phyloP scores from a whole-genome alignment of 257 asterid genomes.

The Ilex asprella region DNA sequence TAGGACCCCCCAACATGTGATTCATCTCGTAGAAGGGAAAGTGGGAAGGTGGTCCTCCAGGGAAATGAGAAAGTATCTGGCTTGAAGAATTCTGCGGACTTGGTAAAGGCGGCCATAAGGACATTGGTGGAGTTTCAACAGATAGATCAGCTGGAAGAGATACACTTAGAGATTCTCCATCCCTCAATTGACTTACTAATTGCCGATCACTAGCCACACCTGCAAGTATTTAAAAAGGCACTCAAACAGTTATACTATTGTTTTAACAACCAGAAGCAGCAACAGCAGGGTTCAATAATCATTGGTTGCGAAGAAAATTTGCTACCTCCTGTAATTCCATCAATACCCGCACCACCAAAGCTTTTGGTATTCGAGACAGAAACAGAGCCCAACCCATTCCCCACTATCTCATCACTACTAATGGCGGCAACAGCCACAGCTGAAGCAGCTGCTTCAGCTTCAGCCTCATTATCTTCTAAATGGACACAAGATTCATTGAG shows the following conservation, averaged over 20 bases:
- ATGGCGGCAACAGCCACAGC: constrained; percentile 95
- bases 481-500: constrained; percentile 43
- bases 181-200: constrained; percentile 48
- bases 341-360: constrained; percentile 38
- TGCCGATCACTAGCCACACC: constrained; percentile 50
- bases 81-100: constrained; percentile 72
- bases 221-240: constrained; percentile 13
- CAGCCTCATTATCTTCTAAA: constrained; percentile 70
- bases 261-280: too few relatives aligned
- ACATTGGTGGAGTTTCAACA: constrained; percentile 81
- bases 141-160: constrained; percentile 99
- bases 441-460: constrained; percentile 96
- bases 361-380: constrained; percentile 35
- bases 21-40: constrained; percentile 92
- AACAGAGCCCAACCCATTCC: constrained; percentile 45
- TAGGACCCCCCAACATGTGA: constrained; percentile 79
- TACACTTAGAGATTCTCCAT: constrained; percentile 68
- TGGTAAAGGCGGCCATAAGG: constrained; percentile 83
- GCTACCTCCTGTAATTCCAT: constrained; percentile 41
- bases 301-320: not conserved
- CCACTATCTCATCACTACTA: constrained; percentile 61
- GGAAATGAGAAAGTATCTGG: constrained; percentile 80
- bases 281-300: too few relatives aligned
- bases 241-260: not conserved
- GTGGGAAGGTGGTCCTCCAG: constrained; percentile 81